Evolutionary conservation across 441 rosid genomes (phyloP).

Genomic region (Pelargonium hybrid): DNA sequence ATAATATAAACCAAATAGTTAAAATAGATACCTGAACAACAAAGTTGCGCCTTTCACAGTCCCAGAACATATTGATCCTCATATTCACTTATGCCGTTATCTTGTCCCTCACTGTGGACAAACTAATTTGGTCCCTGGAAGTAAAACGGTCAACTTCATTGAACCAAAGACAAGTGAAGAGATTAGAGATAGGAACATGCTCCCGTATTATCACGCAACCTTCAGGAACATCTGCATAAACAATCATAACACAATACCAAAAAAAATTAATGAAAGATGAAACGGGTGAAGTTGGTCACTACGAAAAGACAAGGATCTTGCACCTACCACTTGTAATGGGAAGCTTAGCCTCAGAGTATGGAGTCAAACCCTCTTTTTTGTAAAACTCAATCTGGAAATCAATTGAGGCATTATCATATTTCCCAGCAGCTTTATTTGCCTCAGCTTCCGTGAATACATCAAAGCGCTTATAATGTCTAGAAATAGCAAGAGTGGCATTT

Average conservation of each 20-base stretch:
- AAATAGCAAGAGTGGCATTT: constrained; percentile 78
- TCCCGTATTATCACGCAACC: constrained; percentile 93
- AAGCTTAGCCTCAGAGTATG: constrained; percentile 69
- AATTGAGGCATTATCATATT: constrained; percentile 74
- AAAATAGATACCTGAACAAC: constrained; percentile 73
- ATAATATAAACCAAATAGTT: not conserved
- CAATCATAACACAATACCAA: constrained; percentile 7
- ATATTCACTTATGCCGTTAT: constrained; percentile 60
- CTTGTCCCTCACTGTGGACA: constrained; percentile 83
- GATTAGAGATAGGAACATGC: constrained; percentile 85
- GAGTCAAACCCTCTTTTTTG: constrained; percentile 74
- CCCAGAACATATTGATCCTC: constrained; percentile 87
- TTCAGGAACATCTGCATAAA: constrained; percentile 88
- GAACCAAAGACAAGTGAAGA: constrained; percentile 90
- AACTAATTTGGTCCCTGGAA: constrained; percentile 88
- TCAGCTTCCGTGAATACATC: constrained; percentile 82
- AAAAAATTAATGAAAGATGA: no score
- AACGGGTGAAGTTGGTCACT: not conserved
- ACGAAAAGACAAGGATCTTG: constrained; percentile 1
- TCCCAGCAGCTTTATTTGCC: constrained; percentile 96
- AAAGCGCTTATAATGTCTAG: constrained; percentile 79
- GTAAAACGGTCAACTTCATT: constrained; percentile 92
- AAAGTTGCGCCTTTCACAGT: constrained; percentile 90
- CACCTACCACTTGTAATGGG: constrained; percentile 78
- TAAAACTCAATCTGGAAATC: constrained; percentile 83